Percentiles rank a stretch among this genome's conserved stretches.
Conservation (phyloP, 208 protist genomes). For the Wallacemonas sp. region DNA sequence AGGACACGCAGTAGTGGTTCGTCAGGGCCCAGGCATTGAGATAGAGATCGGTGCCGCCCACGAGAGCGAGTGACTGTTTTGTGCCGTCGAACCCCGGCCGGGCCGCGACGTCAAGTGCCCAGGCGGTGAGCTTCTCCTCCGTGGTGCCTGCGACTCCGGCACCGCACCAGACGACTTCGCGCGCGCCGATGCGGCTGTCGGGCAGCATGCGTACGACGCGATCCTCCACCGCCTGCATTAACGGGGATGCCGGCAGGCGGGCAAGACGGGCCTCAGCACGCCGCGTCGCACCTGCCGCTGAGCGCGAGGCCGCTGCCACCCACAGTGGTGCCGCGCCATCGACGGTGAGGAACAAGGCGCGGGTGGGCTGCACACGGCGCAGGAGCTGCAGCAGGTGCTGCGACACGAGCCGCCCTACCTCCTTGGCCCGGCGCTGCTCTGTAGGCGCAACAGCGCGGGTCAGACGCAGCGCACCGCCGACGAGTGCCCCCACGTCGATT, state of each 20-base stretch:
- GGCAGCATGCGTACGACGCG: conserved; percentile 77
- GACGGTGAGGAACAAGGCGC: conserved; percentile 62
- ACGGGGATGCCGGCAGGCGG: conserved; percentile 60
- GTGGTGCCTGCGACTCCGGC: conserved; percentile 60
- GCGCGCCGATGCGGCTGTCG: conserved; percentile 26
- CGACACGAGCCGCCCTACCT: conserved; percentile 62
- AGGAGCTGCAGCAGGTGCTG: conserved; percentile 73
- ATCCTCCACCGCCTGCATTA: conserved; percentile 83
- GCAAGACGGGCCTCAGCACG: conserved; percentile 47
- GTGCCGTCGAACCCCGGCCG: conserved; percentile 54
- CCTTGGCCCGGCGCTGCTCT: conserved; percentile 64
- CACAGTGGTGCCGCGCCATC: conserved; percentile 71
- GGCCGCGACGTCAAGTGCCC: conserved; percentile 84
- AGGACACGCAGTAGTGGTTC: conserved; percentile 67
- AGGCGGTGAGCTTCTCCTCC: conserved; percentile 85
- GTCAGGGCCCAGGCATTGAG: conserved; percentile 71
- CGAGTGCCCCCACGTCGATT: conserved; percentile 64
- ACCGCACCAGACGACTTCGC: conserved; percentile 77
- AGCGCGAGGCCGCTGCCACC: conserved; percentile 47
- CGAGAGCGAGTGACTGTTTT: conserved; percentile 67
- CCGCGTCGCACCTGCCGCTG: conserved; percentile 24
- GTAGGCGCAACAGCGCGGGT: conserved; percentile 45
- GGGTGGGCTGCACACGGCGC: conserved; percentile 47
- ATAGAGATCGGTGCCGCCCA: conserved; percentile 70
- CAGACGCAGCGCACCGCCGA: conserved; percentile 65